phyloP scores from a whole-genome alignment of 768 basidiomycete genomes.

The Tulasnella sp. region DNA sequence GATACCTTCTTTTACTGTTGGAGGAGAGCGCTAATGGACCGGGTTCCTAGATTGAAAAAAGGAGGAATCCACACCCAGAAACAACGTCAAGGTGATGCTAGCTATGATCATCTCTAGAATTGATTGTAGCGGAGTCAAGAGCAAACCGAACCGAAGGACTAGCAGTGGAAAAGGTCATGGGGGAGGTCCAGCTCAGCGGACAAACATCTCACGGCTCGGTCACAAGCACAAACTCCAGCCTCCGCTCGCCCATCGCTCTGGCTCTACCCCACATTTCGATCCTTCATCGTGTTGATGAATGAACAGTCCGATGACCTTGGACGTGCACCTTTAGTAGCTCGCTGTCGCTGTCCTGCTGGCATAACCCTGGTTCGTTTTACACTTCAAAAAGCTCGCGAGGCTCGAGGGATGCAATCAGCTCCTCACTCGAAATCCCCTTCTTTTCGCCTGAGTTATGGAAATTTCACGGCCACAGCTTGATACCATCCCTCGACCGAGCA shows the following conservation, averaged over 20 bases:
- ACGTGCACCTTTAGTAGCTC: background rate
- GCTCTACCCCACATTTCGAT: background rate
- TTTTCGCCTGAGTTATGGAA: background rate
- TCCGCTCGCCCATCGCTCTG: background rate
- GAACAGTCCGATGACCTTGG: conserved; percentile 2
- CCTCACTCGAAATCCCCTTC: background rate
- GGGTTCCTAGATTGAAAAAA: background rate
- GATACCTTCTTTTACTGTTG: conserved; percentile 83
- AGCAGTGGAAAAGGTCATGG: conserved; percentile 11
- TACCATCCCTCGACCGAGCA: background rate
- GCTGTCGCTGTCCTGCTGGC: background rate
- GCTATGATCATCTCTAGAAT: conserved; percentile 69
- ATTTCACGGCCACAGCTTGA: background rate
- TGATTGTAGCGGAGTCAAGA: conserved; percentile 46
- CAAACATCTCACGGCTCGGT: conserved; percentile 14
- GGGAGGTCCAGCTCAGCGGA: conserved; percentile 13
- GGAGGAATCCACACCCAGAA: conserved; percentile 64
- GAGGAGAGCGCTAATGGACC: background rate
- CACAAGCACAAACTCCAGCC: conserved; percentile 7
- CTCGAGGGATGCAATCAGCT: background rate
- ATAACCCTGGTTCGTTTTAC: background rate
- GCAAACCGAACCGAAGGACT: conserved; percentile 1
- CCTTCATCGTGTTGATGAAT: background rate
- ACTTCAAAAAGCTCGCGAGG: background rate
- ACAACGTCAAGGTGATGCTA: conserved; percentile 84